Percentiles rank a stretch among this genome's conserved stretches.
Evolutionary conservation across 306 rosid genomes (phyloP).

Genomic region (Alnus glutinosa): DNA sequence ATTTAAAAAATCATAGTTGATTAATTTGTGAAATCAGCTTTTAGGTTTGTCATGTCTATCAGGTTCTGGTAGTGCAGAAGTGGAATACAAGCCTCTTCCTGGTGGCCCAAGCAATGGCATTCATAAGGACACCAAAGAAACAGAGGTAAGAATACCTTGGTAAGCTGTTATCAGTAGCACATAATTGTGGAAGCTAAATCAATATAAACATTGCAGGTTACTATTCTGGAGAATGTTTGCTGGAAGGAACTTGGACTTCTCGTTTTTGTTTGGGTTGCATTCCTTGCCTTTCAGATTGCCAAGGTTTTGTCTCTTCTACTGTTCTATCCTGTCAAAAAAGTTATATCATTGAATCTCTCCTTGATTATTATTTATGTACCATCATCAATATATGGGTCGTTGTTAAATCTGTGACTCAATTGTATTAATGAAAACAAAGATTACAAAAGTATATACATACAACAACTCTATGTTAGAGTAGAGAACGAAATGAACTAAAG

Average conservation of each 20-base stretch:
- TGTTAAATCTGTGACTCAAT: not conserved
- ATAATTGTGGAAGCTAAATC: conserved; percentile 34
- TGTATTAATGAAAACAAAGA: no score
- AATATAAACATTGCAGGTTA: conserved; percentile 49
- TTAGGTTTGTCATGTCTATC: conserved; percentile 28
- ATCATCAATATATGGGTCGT: not conserved
- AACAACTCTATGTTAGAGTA: no score
- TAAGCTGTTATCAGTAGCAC: not conserved
- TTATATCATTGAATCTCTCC: conserved; percentile 17
- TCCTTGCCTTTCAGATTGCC: conserved; percentile 71
- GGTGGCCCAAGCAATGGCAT: conserved; percentile 46
- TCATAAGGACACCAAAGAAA: conserved; percentile 35
- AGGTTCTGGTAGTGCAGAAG: conserved; percentile 54
- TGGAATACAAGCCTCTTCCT: conserved; percentile 77
- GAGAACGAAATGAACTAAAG: no score
- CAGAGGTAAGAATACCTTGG: conserved; percentile 31
- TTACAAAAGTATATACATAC: no score
- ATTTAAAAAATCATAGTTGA: not conserved
- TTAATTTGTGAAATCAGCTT: conserved; percentile 15
- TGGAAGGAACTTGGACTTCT: conserved; percentile 95
- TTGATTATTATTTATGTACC: not conserved
- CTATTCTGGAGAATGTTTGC: conserved; percentile 60
- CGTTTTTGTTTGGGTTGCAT: conserved; percentile 81
- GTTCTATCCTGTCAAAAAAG: conserved; percentile 1
- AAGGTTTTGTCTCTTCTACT: conserved; percentile 52